Conservation (phyloP, 495 filamentous ascomycete species). For the Pseudomonodictys pantanalensis region DNA sequence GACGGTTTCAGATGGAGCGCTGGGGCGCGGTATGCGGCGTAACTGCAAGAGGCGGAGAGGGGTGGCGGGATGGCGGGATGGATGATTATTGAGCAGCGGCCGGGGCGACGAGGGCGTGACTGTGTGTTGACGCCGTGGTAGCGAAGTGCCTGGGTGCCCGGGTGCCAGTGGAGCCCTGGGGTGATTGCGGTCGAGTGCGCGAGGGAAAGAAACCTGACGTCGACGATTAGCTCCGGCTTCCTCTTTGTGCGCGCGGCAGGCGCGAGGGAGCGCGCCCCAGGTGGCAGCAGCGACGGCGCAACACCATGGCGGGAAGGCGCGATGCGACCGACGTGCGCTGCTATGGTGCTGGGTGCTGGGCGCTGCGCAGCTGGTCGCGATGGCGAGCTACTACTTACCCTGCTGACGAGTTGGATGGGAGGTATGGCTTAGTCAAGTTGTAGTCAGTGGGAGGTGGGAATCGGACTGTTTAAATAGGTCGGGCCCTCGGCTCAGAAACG, state of each 20-base stretch:
- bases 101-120: not conserved
- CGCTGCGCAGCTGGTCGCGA: not conserved
- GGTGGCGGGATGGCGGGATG: no score
- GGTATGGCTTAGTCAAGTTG: constrained; percentile 11
- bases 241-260: not conserved
- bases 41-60: constrained; percentile 1
- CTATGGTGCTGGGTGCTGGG: not conserved
- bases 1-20: constrained; percentile 1
- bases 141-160: no score
- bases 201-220: no score
- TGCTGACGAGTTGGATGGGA: constrained; percentile 1
- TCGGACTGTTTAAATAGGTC: constrained; percentile 7
- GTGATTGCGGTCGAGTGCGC: no score
- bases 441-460: constrained; percentile 18
- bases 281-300: not conserved
- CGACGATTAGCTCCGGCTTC: constrained; percentile 13
- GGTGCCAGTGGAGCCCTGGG: no score
- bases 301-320: not conserved
- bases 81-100: constrained; percentile 28
- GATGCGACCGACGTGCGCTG: not conserved
- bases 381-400: constrained; percentile 19
- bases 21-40: not conserved
- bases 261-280: not conserved
- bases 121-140: no score
- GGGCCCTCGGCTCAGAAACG: constrained; percentile 5